Evolutionary conservation across 1,284 basidiomycete species (phyloP).

Genomic region (Athelia psychrophila): DNA sequence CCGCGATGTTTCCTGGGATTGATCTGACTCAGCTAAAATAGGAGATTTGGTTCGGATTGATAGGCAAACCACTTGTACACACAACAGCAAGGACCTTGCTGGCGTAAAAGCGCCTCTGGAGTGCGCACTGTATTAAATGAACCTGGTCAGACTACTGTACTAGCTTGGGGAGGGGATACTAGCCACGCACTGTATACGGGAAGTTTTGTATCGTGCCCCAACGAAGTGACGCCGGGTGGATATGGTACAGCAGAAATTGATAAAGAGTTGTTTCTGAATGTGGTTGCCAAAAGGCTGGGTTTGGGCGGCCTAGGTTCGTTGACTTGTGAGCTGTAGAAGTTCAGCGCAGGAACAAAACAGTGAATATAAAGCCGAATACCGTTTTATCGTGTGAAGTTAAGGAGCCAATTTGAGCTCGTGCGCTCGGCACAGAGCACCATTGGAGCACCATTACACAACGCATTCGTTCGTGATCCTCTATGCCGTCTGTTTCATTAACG

Average conservation of each 20-base stretch:
- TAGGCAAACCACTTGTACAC: slow-evolving; percentile 78
- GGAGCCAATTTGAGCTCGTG: slow-evolving; percentile 89
- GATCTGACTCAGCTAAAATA: slow-evolving; percentile 63
- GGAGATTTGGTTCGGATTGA: not conserved
- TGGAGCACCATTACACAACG: slow-evolving; percentile 73
- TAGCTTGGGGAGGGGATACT: slow-evolving; percentile 4
- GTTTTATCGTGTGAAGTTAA: slow-evolving; percentile 69
- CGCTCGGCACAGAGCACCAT: slow-evolving; percentile 70
- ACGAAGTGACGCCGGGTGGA: slow-evolving; percentile 49
- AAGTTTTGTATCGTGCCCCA: slow-evolving; percentile 19
- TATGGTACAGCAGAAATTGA: slow-evolving; percentile 76
- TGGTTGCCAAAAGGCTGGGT: slow-evolving; percentile 78
- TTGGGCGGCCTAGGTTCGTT: slow-evolving; percentile 43
- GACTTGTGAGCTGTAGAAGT: slow-evolving; percentile 4
- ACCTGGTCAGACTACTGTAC: not conserved
- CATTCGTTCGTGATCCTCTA: slow-evolving; percentile 35
- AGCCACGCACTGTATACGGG: slow-evolving; percentile 46
- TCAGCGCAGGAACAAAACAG: not conserved
- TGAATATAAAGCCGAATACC: not conserved
- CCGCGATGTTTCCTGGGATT: slow-evolving; percentile 71
- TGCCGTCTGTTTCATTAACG: slow-evolving; percentile 8
- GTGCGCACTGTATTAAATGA: slow-evolving; percentile 45
- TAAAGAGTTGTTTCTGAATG: slow-evolving; percentile 82
- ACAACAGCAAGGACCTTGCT: slow-evolving; percentile 68
- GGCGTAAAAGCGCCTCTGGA: slow-evolving; percentile 59